A percentile compares a stretch with the other conserved stretches of the same genome.
These are phyloP conservation scores for Solanum okadae DNA, from an alignment of 257 asterid genomes.

Conservation along the genomic window DNA sequence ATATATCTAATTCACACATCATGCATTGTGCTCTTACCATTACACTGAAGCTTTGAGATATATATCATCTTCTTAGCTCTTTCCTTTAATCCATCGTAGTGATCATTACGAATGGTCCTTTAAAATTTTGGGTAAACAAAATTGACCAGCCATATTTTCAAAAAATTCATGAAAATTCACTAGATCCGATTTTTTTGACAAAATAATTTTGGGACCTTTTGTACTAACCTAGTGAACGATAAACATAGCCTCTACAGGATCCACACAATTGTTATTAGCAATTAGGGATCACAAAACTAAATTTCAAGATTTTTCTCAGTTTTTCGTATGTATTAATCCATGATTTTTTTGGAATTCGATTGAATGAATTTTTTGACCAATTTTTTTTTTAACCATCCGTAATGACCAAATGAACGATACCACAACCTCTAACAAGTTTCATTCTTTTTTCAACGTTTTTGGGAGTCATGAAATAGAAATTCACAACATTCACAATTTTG, in stretches of 20 bases:
- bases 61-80: background rate
- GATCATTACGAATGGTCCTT: background rate
- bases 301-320: background rate
- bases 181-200: background rate
- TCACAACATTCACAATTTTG: too few relatives aligned
- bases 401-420: background rate
- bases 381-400: too few relatives aligned
- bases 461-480: too few relatives aligned
- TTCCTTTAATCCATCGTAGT: background rate
- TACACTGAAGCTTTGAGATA: background rate
- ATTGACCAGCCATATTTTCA: background rate
- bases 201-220: background rate
- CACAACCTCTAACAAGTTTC: too few relatives aligned
- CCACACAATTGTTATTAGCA: background rate
- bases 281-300: background rate
- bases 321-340: background rate
- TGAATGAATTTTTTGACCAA: background rate
- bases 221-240: background rate
- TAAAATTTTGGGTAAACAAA: background rate
- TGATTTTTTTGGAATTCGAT: too few relatives aligned
- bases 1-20: background rate
- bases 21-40: background rate
- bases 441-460: too few relatives aligned
- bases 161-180: background rate
- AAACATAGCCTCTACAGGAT: background rate